Evolutionary conservation across 345 rosid species (phyloP).

Genomic region (Sisymbrium irio): DNA sequence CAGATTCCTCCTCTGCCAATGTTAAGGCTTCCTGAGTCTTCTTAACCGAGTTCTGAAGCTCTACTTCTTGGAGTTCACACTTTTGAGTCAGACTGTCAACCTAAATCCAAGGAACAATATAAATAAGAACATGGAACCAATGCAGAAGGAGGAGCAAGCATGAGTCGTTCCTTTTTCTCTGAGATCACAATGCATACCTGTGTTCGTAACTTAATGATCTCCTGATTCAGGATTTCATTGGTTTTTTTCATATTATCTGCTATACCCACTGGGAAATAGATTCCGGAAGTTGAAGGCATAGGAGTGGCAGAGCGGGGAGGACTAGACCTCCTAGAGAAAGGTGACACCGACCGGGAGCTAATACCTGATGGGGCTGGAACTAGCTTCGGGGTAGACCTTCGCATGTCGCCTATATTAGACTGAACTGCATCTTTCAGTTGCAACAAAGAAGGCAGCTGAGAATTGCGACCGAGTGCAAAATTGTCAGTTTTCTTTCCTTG

Average conservation of each 20-base stretch:
- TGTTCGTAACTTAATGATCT: constrained; percentile 74
- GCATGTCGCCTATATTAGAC: constrained; percentile 60
- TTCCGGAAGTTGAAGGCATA: constrained; percentile 86
- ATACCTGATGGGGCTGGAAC: constrained; percentile 71
- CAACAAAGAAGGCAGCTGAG: constrained; percentile 79
- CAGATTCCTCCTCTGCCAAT: constrained; percentile 81
- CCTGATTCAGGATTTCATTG: constrained; percentile 87
- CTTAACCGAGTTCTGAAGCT: constrained; percentile 78
- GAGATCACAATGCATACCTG: constrained; percentile 55
- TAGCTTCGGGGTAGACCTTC: constrained; percentile 67
- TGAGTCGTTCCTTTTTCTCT: background rate
- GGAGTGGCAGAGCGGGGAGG: constrained; percentile 98
- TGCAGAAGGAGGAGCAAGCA: background rate
- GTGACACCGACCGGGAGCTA: constrained; percentile 91
- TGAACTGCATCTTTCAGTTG: constrained; percentile 88
- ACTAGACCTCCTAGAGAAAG: constrained; percentile 92
- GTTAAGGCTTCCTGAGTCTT: constrained; percentile 77
- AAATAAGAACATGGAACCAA: background rate
- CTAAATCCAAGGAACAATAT: constrained; percentile 34
- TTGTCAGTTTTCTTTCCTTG: constrained; percentile 85
- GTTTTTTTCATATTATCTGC: constrained; percentile 88
- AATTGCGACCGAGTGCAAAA: constrained; percentile 64
- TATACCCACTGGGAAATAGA: constrained; percentile 81
- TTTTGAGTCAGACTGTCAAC: constrained; percentile 75
- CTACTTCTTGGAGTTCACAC: constrained; percentile 81